A percentile compares a stretch with the other conserved stretches of the same genome.
Conservation (phyloP, 306 rosid species). For the Vigna angularis region DNA sequence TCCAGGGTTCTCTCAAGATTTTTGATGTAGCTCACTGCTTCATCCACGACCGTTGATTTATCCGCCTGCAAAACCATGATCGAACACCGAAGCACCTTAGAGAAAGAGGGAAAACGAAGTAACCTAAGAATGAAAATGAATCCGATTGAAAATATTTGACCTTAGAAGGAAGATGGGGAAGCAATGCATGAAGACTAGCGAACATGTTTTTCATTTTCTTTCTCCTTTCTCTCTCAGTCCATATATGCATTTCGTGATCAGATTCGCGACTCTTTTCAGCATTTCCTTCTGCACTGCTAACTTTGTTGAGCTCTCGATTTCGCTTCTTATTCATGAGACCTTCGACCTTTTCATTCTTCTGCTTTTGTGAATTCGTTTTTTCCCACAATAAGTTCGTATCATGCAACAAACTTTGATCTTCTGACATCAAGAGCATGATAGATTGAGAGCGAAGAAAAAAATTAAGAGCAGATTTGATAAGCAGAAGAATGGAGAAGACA, state of each 20-base stretch:
- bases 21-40: slow-evolving; percentile 65
- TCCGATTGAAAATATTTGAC: slow-evolving; percentile 39
- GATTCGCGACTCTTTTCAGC: slow-evolving; percentile 37
- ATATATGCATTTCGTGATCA: slow-evolving; percentile 66
- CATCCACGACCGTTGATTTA: slow-evolving; percentile 77
- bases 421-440: slow-evolving; percentile 34
- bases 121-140: not conserved
- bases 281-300: not conserved
- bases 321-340: slow-evolving; percentile 1
- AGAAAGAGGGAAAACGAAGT: not conserved
- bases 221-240: slow-evolving; percentile 87
- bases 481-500: no score
- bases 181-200: slow-evolving; percentile 72
- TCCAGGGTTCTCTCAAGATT: slow-evolving; percentile 49
- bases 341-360: not conserved
- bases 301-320: not conserved
- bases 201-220: slow-evolving; percentile 90
- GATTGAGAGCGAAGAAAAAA: not conserved
- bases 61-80: slow-evolving; percentile 50
- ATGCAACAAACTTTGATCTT: not conserved
- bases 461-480: not conserved
- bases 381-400: slow-evolving; percentile 28
- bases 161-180: slow-evolving; percentile 83
- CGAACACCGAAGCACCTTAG: not conserved
- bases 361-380: slow-evolving; percentile 25